Conservation (phyloP, 768 basidiomycete species). For the Boletus reticulatus region DNA sequence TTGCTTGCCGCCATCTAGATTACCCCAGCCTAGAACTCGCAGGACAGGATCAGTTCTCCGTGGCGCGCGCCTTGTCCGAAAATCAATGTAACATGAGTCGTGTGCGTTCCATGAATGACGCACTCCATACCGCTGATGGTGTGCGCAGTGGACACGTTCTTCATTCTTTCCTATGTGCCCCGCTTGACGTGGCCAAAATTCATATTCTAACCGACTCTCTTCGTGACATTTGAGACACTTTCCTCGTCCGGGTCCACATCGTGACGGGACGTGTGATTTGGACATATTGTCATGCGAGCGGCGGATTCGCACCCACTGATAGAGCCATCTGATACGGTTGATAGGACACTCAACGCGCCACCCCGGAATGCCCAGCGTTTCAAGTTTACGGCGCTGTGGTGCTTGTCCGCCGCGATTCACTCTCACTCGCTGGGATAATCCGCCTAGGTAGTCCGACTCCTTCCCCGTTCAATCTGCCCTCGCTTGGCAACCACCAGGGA, state of each 20-base stretch:
- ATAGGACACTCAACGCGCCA: conserved; percentile 16
- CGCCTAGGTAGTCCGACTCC: background rate
- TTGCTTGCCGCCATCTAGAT: conserved; percentile 18
- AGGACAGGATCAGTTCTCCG: background rate
- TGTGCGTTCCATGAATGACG: background rate
- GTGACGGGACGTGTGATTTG: conserved; percentile 4
- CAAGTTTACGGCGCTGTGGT: conserved; percentile 25
- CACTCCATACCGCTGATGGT: background rate
- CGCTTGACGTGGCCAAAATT: conserved; percentile 1
- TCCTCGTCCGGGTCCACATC: background rate
- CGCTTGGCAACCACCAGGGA: conserved; percentile 1
- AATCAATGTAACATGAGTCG: background rate
- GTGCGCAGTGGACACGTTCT: background rate
- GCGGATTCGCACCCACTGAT: conserved; percentile 17
- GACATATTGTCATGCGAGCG: conserved; percentile 2
- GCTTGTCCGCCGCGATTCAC: conserved; percentile 18
- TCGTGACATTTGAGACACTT: conserved; percentile 1
- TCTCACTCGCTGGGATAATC: background rate
- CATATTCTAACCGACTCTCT: background rate
- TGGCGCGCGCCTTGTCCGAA: conserved; percentile 5
- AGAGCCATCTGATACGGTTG: conserved; percentile 29
- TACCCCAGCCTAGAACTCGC: conserved; percentile 23
- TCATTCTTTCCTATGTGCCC: background rate
- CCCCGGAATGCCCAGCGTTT: conserved; percentile 16
- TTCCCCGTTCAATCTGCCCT: conserved; percentile 9